Percentiles rank a stretch among this genome's conserved stretches.
Conservation (phyloP, 176 grass and related monocot species). For the Cenchrus purpureus region DNA sequence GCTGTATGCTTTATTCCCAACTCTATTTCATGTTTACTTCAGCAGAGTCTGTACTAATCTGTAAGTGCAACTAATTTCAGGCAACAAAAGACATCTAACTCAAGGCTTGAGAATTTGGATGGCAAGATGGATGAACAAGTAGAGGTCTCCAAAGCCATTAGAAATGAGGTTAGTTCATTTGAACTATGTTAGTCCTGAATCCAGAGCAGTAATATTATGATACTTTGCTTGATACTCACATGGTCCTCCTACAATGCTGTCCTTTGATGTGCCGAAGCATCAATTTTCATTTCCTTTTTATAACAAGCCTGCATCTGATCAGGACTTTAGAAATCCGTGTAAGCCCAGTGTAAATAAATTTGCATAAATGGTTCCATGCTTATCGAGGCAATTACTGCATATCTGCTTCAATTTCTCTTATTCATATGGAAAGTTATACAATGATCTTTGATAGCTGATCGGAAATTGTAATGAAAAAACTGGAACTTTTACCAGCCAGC, state of each 20-base stretch:
- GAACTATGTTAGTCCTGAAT: conserved; percentile 23
- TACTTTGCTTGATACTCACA: conserved; percentile 3
- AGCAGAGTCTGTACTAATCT: neutral
- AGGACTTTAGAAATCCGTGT: neutral
- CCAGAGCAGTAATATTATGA: neutral
- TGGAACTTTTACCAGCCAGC: neutral
- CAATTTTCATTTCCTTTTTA: neutral
- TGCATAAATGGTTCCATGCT: neutral
- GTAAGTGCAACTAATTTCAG: conserved; percentile 50
- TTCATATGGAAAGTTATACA: conserved; percentile 12
- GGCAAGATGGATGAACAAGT: conserved; percentile 89
- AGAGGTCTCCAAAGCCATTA: conserved; percentile 80
- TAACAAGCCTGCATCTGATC: conserved; percentile 7
- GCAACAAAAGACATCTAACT: conserved; percentile 89
- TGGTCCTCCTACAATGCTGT: neutral
- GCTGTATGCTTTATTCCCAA: conserved; percentile 61
- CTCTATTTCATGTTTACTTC: conserved; percentile 29
- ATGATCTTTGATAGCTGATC: conserved; percentile 10
- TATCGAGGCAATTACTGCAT: neutral
- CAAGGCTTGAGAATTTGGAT: conserved; percentile 91
- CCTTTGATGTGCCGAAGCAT: neutral
- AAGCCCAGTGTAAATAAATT: conserved; percentile 10
- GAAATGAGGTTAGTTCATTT: conserved; percentile 72
- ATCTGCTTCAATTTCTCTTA: neutral
- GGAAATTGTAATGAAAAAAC: neutral